A percentile compares a stretch with the other conserved stretches of the same genome.
These are phyloP conservation scores for Fusarium longipes DNA, from an alignment of 2,329 filamentous ascomycete species.

Conservation along the genomic window DNA sequence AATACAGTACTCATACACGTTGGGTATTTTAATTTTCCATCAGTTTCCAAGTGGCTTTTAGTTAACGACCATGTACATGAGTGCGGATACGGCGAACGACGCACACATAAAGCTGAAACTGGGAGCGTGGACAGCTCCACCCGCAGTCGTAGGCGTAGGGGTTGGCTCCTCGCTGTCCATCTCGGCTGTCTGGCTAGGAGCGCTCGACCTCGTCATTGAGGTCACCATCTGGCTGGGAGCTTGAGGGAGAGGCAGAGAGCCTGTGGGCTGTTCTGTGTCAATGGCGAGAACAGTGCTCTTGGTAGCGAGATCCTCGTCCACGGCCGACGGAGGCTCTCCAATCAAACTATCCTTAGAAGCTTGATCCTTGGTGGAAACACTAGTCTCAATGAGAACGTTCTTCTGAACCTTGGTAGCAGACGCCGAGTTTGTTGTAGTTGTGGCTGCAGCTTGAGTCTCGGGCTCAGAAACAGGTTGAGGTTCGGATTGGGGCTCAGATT, in stretches of 20 bases:
- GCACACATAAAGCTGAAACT: slow-evolving; percentile 33
- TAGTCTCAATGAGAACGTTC: slow-evolving; percentile 34
- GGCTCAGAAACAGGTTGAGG: slow-evolving; percentile 9
- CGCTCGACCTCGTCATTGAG: slow-evolving; percentile 18
- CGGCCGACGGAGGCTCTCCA: slow-evolving; percentile 26
- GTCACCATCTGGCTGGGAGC: slow-evolving; percentile 23
- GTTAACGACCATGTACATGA: slow-evolving; percentile 35
- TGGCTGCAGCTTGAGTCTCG: slow-evolving; percentile 5
- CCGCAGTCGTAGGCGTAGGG: slow-evolving; percentile 26
- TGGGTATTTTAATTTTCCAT: background rate
- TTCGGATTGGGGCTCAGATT: slow-evolving; percentile 17
- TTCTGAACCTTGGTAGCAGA: slow-evolving; percentile 20
- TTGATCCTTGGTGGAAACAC: background rate
- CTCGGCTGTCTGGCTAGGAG: slow-evolving; percentile 12
- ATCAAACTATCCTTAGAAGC: slow-evolving; percentile 9
- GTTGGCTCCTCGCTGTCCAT: slow-evolving; percentile 6
- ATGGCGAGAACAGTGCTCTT: slow-evolving; percentile 38
- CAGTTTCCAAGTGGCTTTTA: background rate
- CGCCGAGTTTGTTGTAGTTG: slow-evolving; percentile 8
- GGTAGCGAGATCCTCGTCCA: slow-evolving; percentile 36
- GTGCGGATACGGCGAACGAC: slow-evolving; percentile 31
- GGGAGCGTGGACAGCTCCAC: slow-evolving; percentile 25
- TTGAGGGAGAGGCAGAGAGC: slow-evolving; percentile 30
- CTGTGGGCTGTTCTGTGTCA: slow-evolving; percentile 36
- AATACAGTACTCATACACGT: slow-evolving; percentile 8